These are phyloP conservation scores for Stemphylium lycopersici DNA, from an alignment of 2,329 filamentous ascomycete genomes.

Conservation along the genomic window DNA sequence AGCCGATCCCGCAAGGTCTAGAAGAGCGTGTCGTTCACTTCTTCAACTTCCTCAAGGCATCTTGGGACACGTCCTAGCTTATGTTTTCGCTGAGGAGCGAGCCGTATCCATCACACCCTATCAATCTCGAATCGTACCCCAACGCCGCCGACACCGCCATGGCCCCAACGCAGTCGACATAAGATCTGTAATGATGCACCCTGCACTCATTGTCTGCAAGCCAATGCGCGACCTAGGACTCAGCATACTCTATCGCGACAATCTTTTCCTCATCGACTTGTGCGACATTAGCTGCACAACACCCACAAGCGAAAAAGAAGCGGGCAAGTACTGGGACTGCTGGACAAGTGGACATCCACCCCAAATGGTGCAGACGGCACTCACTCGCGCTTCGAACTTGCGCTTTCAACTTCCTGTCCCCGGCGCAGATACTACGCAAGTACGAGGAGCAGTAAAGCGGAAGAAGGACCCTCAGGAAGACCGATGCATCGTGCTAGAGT, in stretches of 20 bases:
- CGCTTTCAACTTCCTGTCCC: slow-evolving; percentile 34
- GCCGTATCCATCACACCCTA: slow-evolving; percentile 21
- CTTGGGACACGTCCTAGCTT: slow-evolving; percentile 28
- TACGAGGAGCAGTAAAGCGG: slow-evolving; percentile 26
- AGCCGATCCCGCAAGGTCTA: background rate
- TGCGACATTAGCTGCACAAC: slow-evolving; percentile 23
- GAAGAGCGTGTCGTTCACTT: slow-evolving; percentile 14
- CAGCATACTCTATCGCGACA: slow-evolving; percentile 28
- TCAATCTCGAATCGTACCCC: slow-evolving; percentile 16
- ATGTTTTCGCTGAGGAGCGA: slow-evolving; percentile 24
- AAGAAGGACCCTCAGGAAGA: slow-evolving; percentile 32
- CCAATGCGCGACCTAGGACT: slow-evolving; percentile 9
- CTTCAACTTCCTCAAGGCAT: slow-evolving; percentile 22
- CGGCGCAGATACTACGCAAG: slow-evolving; percentile 21
- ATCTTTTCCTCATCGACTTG: slow-evolving; percentile 31
- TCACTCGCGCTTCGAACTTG: slow-evolving; percentile 25
- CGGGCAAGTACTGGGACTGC: slow-evolving; percentile 25
- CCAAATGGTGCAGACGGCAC: slow-evolving; percentile 22
- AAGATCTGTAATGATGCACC: slow-evolving; percentile 20
- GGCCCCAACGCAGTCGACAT: slow-evolving; percentile 29
- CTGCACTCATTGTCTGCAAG: slow-evolving; percentile 7
- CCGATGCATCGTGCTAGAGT: slow-evolving; percentile 22
- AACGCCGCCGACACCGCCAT: slow-evolving; percentile 24
- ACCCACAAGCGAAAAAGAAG: slow-evolving; percentile 15
- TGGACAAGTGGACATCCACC: slow-evolving; percentile 26